phyloP scores from a whole-genome alignment of 306 rosid genomes.

The Trifolium subterraneum region DNA sequence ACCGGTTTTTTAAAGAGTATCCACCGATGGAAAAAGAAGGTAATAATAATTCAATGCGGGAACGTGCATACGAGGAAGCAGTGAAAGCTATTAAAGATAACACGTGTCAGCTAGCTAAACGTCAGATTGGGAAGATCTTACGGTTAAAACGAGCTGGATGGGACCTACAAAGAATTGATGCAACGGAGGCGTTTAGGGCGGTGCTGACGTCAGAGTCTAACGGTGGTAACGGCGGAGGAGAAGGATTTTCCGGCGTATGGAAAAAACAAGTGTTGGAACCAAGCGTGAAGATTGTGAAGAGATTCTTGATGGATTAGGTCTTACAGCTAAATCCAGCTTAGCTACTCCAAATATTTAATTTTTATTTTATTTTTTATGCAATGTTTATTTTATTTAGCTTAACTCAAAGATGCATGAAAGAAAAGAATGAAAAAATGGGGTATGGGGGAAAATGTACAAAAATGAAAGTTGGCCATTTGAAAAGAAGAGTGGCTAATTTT shows the following conservation, averaged over 20 bases:
- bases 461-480: slow-evolving; percentile 21
- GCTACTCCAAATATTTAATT: neutral
- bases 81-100: slow-evolving; percentile 75
- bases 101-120: slow-evolving; percentile 74
- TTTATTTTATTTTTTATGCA: neutral
- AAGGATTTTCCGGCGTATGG: slow-evolving; percentile 69
- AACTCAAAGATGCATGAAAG: neutral
- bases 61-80: slow-evolving; percentile 65
- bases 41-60: slow-evolving; percentile 44
- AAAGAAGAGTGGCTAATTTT: neutral
- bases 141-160: slow-evolving; percentile 64
- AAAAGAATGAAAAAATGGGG: neutral
- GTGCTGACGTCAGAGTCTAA: slow-evolving; percentile 52
- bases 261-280: slow-evolving; percentile 73
- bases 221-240: slow-evolving; percentile 21
- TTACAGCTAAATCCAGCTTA: slow-evolving; percentile 63
- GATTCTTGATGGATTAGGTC: slow-evolving; percentile 89
- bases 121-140: slow-evolving; percentile 70
- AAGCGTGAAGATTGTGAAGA: slow-evolving; percentile 94
- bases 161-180: slow-evolving; percentile 84
- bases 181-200: slow-evolving; percentile 68
- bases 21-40: slow-evolving; percentile 32
- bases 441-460: slow-evolving; percentile 33
- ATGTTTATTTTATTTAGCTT: slow-evolving; percentile 35
- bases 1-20: slow-evolving; percentile 54